Percentiles rank a stretch among this genome's conserved stretches.
phyloP scores from a whole-genome alignment of 73 alveolate species.

The Paraurostyla sp. region DNA sequence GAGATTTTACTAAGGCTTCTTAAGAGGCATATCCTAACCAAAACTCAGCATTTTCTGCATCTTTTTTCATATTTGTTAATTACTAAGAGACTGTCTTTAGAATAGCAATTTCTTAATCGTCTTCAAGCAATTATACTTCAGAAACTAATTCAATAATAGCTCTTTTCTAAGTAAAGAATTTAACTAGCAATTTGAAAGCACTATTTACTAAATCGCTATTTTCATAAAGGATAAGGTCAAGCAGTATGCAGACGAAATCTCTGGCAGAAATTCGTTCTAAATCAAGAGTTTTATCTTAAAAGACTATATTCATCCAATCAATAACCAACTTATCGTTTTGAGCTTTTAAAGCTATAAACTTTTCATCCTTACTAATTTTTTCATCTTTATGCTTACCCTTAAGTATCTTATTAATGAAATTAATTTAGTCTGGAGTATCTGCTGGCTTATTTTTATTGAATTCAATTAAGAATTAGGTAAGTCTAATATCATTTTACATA shows the following conservation, averaged over 20 bases:
- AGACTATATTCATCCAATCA: slow-evolving; percentile 48
- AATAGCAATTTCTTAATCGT: slow-evolving; percentile 35
- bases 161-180: slow-evolving; percentile 51
- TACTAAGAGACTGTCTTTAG: slow-evolving; percentile 27
- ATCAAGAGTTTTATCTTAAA: slow-evolving; percentile 55
- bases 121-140: slow-evolving; percentile 57
- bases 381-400: slow-evolving; percentile 25
- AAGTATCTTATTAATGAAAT: slow-evolving; percentile 17
- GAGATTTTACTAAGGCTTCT: slow-evolving; percentile 29
- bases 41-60: slow-evolving; percentile 70
- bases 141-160: slow-evolving; percentile 39
- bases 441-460: slow-evolving; percentile 23
- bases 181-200: slow-evolving; percentile 48
- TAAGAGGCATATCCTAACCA: slow-evolving; percentile 56
- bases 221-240: slow-evolving; percentile 56
- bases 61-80: slow-evolving; percentile 33
- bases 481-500: slow-evolving; percentile 51
- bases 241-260: slow-evolving; percentile 60
- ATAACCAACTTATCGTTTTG: slow-evolving; percentile 11
- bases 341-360: neutral
- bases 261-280: slow-evolving; percentile 55
- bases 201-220: slow-evolving; percentile 20
- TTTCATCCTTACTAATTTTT: slow-evolving; percentile 30
- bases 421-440: neutral
- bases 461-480: slow-evolving; percentile 46